Conservation (phyloP, 2,329 filamentous ascomycete species). For the Escovopsis sp. region DNA sequence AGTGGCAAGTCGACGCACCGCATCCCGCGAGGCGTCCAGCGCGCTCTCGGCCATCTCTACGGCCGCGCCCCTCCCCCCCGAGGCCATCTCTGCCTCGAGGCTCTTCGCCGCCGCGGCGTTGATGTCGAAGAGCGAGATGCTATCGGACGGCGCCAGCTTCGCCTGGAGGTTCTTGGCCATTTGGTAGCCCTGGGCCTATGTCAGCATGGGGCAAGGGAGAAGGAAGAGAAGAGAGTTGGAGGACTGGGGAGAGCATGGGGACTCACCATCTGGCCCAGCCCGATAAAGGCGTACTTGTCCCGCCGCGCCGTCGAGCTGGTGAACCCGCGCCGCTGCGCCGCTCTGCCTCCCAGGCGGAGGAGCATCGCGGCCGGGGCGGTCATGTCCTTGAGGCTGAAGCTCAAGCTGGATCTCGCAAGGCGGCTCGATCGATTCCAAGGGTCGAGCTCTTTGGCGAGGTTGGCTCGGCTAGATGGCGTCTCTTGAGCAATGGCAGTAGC, state of each 20-base stretch:
- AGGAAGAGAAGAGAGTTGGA: not conserved
- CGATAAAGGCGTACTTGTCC: conserved; percentile 43
- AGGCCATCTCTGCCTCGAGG: conserved; percentile 32
- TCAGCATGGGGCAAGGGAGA: not conserved
- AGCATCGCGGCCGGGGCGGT: too few species aligned
- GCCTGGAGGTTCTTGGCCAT: conserved; percentile 48
- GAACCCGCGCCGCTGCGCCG: conserved; percentile 31
- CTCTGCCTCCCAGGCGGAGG: conserved; percentile 13
- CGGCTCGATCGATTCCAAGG: too few species aligned
- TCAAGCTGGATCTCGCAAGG: too few species aligned
- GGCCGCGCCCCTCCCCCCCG: conserved; percentile 30
- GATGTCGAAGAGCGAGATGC: conserved; percentile 40
- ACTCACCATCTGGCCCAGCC: conserved; percentile 45
- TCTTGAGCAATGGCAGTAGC: too few species aligned
- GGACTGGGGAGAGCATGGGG: too few species aligned
- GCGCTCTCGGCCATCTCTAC: conserved; percentile 30
- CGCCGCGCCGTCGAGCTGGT: conserved; percentile 30
- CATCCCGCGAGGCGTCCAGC: conserved; percentile 32
- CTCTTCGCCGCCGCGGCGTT: conserved; percentile 32
- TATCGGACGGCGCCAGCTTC: conserved; percentile 36
- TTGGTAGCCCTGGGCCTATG: conserved; percentile 34
- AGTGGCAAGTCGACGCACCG: conserved; percentile 25
- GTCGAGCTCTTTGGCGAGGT: too few species aligned
- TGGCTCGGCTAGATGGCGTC: too few species aligned
- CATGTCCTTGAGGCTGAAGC: too few species aligned